phyloP scores from a whole-genome alignment of 2,329 filamentous ascomycete species.

The Arthroderma uncinatum region DNA sequence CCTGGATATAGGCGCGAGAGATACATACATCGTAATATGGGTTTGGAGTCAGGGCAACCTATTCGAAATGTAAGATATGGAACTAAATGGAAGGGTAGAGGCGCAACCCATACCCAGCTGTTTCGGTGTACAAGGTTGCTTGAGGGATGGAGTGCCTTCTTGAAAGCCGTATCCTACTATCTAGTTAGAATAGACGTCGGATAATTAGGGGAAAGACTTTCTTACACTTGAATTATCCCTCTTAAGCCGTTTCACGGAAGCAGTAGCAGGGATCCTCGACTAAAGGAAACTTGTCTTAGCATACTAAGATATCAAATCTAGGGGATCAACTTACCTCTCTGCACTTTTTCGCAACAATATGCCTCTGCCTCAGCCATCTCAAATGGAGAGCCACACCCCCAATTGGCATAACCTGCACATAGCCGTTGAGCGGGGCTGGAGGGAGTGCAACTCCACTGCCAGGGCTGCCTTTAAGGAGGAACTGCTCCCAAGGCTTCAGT shows the following conservation, averaged over 20 bases:
- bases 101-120: neutral
- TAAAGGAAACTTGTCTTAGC: neutral
- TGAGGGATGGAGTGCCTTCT: neutral
- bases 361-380: slow-evolving; percentile 7
- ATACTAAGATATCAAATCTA: neutral
- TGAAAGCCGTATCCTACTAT: neutral
- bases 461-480: slow-evolving; percentile 13
- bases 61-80: neutral
- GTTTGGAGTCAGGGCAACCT: slow-evolving; percentile 1
- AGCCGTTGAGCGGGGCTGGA: slow-evolving; percentile 1
- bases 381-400: slow-evolving; percentile 11
- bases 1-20: no score
- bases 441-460: slow-evolving; percentile 10
- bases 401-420: slow-evolving; percentile 11
- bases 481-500: slow-evolving; percentile 13
- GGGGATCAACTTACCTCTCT: neutral
- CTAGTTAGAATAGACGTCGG: neutral
- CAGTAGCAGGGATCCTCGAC: neutral
- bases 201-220: neutral
- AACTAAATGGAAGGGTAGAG: neutral
- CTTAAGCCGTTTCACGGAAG: neutral
- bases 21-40: slow-evolving; percentile 5
- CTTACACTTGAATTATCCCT: neutral
- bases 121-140: neutral
- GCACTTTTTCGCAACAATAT: slow-evolving; percentile 3